These are phyloP conservation scores for Xylaria telfairii DNA, from an alignment of 495 filamentous ascomycete genomes.

Conservation along the genomic window DNA sequence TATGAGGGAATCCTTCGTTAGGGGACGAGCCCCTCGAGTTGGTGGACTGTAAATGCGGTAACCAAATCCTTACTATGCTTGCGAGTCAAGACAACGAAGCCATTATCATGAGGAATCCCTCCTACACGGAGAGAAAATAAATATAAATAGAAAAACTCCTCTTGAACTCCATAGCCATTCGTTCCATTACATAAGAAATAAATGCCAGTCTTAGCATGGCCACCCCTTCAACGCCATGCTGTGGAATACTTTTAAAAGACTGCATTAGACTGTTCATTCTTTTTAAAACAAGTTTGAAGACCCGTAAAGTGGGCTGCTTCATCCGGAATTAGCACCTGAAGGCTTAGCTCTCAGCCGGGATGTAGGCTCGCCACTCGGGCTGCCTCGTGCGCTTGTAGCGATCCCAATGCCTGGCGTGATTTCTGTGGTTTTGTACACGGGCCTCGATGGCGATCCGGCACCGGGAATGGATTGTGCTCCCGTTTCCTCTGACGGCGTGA, in stretches of 20 bases:
- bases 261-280: constrained; percentile 6
- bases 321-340: constrained; percentile 20
- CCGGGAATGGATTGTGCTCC: constrained; percentile 29
- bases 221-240: constrained; percentile 39
- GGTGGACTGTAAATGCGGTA: constrained; percentile 16
- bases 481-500: constrained; percentile 45
- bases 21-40: not conserved
- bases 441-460: constrained; percentile 19
- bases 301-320: not conserved
- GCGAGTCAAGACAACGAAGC: not conserved
- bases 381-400: constrained; percentile 15
- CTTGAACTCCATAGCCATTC: constrained; percentile 36
- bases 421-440: constrained; percentile 28
- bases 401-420: constrained; percentile 21
- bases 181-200: constrained; percentile 35
- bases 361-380: constrained; percentile 30
- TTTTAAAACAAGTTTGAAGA: not conserved
- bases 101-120: not conserved
- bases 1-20: not conserved
- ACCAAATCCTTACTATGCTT: not conserved
- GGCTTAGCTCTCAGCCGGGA: constrained; percentile 28
- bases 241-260: constrained; percentile 23
- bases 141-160: not conserved
- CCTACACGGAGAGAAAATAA: not conserved
- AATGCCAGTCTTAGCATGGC: constrained; percentile 32